phyloP scores from a whole-genome alignment of 1,284 basidiomycete genomes.

The Ustilago sp. region DNA sequence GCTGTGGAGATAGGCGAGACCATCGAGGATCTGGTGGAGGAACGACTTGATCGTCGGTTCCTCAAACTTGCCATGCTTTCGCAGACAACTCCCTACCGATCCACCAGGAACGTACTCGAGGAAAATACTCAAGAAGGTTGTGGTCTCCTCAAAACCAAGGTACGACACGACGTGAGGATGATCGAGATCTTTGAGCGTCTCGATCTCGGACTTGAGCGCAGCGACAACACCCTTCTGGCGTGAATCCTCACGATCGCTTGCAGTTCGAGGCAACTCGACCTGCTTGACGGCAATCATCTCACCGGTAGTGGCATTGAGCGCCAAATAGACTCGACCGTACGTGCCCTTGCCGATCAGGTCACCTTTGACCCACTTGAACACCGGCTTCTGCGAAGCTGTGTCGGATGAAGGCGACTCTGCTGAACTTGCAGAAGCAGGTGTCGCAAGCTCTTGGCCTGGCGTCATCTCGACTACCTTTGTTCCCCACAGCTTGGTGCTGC shows the following conservation, averaged over 20 bases:
- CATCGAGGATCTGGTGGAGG: slow-evolving; percentile 88
- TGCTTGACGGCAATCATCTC: slow-evolving; percentile 99
- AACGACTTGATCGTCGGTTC: slow-evolving; percentile 93
- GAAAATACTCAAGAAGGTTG: slow-evolving; percentile 94
- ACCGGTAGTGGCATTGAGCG: slow-evolving; percentile 95
- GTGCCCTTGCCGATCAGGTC: slow-evolving; percentile 97
- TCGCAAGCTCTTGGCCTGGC: slow-evolving; percentile 73
- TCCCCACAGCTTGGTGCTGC: slow-evolving; percentile 96
- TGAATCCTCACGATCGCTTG: slow-evolving; percentile 87
- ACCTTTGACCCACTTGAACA: slow-evolving; percentile 98
- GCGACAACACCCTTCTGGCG: slow-evolving; percentile 88
- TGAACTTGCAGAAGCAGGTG: slow-evolving; percentile 55
- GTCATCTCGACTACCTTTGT: slow-evolving; percentile 92
- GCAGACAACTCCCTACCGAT: slow-evolving; percentile 90
- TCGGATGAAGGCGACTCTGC: slow-evolving; percentile 66
- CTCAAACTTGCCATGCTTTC: slow-evolving; percentile 91
- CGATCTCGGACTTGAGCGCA: slow-evolving; percentile 92
- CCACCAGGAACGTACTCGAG: slow-evolving; percentile 84
- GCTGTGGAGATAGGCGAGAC: slow-evolving; percentile 91
- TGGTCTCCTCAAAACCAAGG: slow-evolving; percentile 88
- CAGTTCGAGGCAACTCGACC: slow-evolving; percentile 91
- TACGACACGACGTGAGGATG: slow-evolving; percentile 98
- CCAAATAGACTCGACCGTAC: slow-evolving; percentile 95
- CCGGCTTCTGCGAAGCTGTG: slow-evolving; percentile 69
- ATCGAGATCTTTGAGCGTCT: slow-evolving; percentile 91